Conservation (phyloP, 129 eudicot genomes). For the Saussurea involucrata region DNA sequence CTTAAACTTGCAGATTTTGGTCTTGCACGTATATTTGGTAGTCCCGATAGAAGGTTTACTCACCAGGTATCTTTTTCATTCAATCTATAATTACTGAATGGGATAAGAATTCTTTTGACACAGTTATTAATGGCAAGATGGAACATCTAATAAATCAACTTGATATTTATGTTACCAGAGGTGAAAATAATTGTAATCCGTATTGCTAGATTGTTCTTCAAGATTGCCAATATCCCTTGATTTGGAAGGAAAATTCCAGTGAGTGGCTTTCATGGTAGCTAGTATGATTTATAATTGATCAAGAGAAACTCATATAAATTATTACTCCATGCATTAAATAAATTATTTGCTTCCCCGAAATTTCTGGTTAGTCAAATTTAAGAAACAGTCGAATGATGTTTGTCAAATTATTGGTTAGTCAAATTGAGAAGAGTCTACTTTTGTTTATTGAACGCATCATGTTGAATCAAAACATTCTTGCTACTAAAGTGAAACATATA, state of each 20-base stretch:
- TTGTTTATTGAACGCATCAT: neutral
- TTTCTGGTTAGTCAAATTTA: neutral
- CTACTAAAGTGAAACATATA: neutral
- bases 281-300: neutral
- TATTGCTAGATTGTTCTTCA: neutral
- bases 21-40: conserved; percentile 89
- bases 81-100: neutral
- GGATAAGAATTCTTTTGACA: neutral
- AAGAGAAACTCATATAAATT: neutral
- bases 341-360: neutral
- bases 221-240: neutral
- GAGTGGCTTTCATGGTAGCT: neutral
- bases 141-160: conserved; percentile 7
- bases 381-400: neutral
- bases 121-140: neutral
- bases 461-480: neutral
- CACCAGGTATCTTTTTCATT: conserved; percentile 67
- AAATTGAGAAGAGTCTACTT: neutral
- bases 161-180: conserved; percentile 6
- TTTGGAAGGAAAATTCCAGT: neutral
- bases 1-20: conserved; percentile 98
- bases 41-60: conserved; percentile 95
- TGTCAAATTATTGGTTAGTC: neutral
- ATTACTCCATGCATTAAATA: neutral
- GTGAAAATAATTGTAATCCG: neutral